Base-by-base conservation (phyloP, 1,284 basidiomycete genomes). In the Apiotrichum gamsii region DNA sequence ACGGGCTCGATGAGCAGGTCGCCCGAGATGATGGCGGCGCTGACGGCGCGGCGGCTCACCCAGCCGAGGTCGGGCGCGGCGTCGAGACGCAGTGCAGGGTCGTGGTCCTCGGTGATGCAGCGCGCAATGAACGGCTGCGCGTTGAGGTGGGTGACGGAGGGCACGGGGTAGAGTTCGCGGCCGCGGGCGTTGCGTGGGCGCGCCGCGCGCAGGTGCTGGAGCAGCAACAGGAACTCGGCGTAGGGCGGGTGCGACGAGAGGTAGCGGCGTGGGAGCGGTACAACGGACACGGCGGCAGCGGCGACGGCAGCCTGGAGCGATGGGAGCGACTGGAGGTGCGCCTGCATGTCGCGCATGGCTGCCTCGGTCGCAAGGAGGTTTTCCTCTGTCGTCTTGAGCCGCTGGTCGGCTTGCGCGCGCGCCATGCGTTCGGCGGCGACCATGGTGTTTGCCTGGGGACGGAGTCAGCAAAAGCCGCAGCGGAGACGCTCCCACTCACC, bases 61-160 rank as follows among this genome's bases (percentile, higher is more conserved):
- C 90, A 97, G 60, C 90, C 93, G 23, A 98, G 77, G 13, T 90
- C 89, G 0, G 93, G 89, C 0, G 94, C 91, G n/a, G 89, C 74
- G 65, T 97, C 91, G 20, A 98, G 79, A 3, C 95, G 83, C 30
- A 97, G 76, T 0, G 90, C 89, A 0, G 94, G 89, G 57, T 98
- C 95, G 16, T 93, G 87, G 71, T 98, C 94, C 72, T 98, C 95
- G 4, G 78, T 77, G 21, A 86, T 72, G 18, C 91, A 73, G 28
- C 94, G 80, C 15, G 87, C 80, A 21, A 97, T 72, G 73, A 96
- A 96, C 0, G 93, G 85, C 39, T 91, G 78, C 1, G 82, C 80
- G 2, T 87, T 74, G 23, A 89, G 78, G 32, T 82, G 82, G 28
- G 82, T 77, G 73, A 90, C 80, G 18, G 76, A 74, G 15, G 85